A percentile compares a stretch with the other conserved stretches of the same genome.
Conservation (phyloP, 208 protist genomes). For the Trypanosoma platydactyli region DNA sequence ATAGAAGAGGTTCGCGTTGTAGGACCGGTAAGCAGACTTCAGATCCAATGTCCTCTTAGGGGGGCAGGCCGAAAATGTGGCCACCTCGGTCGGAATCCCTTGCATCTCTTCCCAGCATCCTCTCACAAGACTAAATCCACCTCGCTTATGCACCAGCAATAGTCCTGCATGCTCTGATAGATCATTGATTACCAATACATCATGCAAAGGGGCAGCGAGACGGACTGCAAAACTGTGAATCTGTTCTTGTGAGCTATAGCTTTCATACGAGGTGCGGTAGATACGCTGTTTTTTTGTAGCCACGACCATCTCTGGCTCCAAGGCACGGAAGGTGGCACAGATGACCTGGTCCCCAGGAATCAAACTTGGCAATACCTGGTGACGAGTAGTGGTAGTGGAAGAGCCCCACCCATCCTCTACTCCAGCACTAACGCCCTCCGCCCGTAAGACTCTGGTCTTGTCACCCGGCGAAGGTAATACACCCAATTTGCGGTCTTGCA, state of each 20-base stretch:
- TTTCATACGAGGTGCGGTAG: constrained; percentile 77
- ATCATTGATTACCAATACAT: constrained; percentile 83
- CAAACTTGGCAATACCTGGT: constrained; percentile 60
- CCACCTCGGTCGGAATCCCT: constrained; percentile 57
- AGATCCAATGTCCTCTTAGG: constrained; percentile 61
- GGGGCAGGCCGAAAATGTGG: constrained; percentile 77
- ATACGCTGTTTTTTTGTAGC: constrained; percentile 70
- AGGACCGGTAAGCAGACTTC: constrained; percentile 69
- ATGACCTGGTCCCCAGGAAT: constrained; percentile 65
- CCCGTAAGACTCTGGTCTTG: constrained; percentile 8
- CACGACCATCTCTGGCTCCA: constrained; percentile 78
- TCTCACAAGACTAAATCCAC: constrained; percentile 76
- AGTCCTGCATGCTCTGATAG: constrained; percentile 82
- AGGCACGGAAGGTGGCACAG: constrained; percentile 57
- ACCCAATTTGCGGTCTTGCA: constrained; percentile 64
- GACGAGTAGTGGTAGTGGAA: constrained; percentile 17
- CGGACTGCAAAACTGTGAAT: constrained; percentile 64
- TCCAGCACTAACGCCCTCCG: neutral
- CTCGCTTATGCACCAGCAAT: constrained; percentile 73
- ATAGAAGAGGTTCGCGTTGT: constrained; percentile 78
- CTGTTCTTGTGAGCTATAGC: constrained; percentile 57
- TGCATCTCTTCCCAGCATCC: constrained; percentile 52
- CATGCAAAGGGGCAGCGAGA: constrained; percentile 61
- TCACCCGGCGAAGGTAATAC: constrained; percentile 23
- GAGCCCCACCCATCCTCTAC: neutral